Conservation (phyloP, 805 yeast species). For the Metschnikowia shivogae region DNA sequence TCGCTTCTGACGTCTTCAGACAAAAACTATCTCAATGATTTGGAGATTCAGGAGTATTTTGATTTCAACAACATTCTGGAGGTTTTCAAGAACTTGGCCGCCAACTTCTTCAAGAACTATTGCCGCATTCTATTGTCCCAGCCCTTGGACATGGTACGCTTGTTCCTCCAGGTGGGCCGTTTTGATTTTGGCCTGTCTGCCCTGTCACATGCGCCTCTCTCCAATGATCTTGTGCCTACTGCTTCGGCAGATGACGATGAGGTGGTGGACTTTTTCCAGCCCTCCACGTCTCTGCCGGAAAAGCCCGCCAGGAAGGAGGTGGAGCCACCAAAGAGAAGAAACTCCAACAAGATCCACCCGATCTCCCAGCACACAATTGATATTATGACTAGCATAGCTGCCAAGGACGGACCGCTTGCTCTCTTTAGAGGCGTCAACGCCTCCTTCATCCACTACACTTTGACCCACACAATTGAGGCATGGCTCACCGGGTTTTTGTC, state of each 20-base stretch:
- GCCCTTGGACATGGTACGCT: constrained; percentile 81
- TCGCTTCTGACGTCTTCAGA: constrained; percentile 15
- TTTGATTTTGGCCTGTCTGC: constrained; percentile 30
- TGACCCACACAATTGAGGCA: constrained; percentile 74
- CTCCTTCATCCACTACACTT: constrained; percentile 70
- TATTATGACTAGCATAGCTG: constrained; percentile 57
- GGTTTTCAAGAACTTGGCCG: constrained; percentile 50
- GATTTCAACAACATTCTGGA: constrained; percentile 57
- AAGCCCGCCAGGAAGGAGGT: background rate
- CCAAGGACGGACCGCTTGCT: constrained; percentile 70
- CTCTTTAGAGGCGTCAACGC: constrained; percentile 74
- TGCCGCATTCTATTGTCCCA: constrained; percentile 67
- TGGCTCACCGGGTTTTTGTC: constrained; percentile 90
- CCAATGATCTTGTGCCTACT: constrained; percentile 1
- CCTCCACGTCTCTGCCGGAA: constrained; percentile 7
- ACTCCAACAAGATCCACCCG: constrained; percentile 45
- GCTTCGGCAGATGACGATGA: constrained; percentile 13
- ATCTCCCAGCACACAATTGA: constrained; percentile 58
- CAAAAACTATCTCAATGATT: constrained; percentile 48
- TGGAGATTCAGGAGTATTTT: constrained; percentile 64
- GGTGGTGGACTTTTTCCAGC: constrained; percentile 38
- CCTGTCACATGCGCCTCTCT: background rate
- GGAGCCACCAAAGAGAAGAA: background rate
- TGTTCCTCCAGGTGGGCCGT: constrained; percentile 76
- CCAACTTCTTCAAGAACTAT: constrained; percentile 66